Percentiles rank a stretch among this genome's conserved stretches.
These are phyloP conservation scores for Parachaetomium inaequale DNA, from an alignment of 495 filamentous ascomycete genomes.

Conservation along the genomic window DNA sequence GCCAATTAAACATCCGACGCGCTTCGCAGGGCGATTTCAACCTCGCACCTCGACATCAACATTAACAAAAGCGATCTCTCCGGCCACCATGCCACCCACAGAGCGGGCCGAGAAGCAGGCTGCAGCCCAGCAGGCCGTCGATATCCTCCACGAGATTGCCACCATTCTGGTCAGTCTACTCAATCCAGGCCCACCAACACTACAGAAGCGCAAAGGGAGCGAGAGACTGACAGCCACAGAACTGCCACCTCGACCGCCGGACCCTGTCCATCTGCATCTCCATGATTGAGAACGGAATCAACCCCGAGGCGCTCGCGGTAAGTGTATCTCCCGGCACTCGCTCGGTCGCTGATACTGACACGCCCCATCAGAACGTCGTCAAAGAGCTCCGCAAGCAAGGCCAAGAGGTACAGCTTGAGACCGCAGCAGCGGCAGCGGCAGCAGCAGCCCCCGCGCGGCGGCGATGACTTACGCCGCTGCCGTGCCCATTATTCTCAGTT, in stretches of 20 bases:
- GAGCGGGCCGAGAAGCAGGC: slow-evolving; percentile 58
- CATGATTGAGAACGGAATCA: slow-evolving; percentile 94
- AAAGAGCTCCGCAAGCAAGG: slow-evolving; percentile 19
- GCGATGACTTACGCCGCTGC: not conserved
- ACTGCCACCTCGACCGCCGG: slow-evolving; percentile 84
- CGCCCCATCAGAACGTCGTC: slow-evolving; percentile 11
- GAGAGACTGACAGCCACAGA: slow-evolving; percentile 51
- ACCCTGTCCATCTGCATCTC: slow-evolving; percentile 92
- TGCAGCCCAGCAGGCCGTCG: slow-evolving; percentile 92
- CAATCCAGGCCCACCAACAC: not conserved
- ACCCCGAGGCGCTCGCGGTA: slow-evolving; percentile 92
- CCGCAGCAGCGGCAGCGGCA: slow-evolving; percentile 1
- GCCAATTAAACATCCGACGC: slow-evolving; percentile 12
- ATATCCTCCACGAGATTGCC: slow-evolving; percentile 93
- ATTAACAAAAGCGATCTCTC: slow-evolving; percentile 1
- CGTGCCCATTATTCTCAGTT: no score
- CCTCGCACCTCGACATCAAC: not conserved
- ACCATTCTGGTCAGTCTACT: slow-evolving; percentile 63
- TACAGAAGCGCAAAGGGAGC: not conserved
- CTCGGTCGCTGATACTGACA: not conserved
- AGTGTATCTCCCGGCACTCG: slow-evolving; percentile 28
- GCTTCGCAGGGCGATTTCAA: slow-evolving; percentile 1
- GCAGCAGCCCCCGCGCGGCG: not conserved
- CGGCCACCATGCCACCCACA: slow-evolving; percentile 15
- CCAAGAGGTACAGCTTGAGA: slow-evolving; percentile 17